Conservation (phyloP, 306 rosid genomes). For the Mimosa pudica region DNA sequence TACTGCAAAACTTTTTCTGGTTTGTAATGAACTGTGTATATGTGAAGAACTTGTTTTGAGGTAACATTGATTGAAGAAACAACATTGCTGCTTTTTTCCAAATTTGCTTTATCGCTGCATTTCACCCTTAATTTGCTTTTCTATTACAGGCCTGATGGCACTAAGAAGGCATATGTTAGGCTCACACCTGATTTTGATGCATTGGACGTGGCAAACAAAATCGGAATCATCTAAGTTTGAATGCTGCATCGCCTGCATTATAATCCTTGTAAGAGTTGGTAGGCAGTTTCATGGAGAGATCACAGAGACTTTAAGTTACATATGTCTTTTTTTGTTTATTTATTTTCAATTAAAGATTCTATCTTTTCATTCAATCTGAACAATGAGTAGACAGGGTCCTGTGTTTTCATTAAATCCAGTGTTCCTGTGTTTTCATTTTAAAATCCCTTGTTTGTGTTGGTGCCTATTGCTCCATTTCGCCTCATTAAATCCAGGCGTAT, state of each 20-base stretch:
- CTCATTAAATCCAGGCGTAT: too few relatives aligned
- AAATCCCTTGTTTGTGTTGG: too few relatives aligned
- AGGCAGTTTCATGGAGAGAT: conserved; percentile 26
- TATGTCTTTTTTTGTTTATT: conserved; percentile 28
- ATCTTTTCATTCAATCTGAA: too few relatives aligned
- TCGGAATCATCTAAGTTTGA: conserved; percentile 70
- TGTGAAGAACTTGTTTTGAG: conserved; percentile 4
- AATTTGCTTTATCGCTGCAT: conserved; percentile 18
- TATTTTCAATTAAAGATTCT: too few relatives aligned
- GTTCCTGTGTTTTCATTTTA: too few relatives aligned
- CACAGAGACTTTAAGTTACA: conserved; percentile 26
- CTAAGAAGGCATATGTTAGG: conserved; percentile 89
- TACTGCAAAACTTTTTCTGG: not conserved
- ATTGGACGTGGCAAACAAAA: conserved; percentile 88
- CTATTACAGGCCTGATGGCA: conserved; percentile 84
- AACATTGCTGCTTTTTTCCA: conserved; percentile 20
- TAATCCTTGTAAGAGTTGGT: conserved; percentile 24
- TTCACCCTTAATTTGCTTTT: conserved; percentile 1
- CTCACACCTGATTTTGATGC: conserved; percentile 89
- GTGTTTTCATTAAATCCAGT: too few relatives aligned
- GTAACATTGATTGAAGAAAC: not conserved
- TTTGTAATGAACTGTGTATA: not conserved
- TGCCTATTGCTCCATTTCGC: too few relatives aligned
- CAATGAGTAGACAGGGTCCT: too few relatives aligned
- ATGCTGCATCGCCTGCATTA: conserved; percentile 8